phyloP scores from a whole-genome alignment of 139 green algal species.

The Chlorella sp. region DNA sequence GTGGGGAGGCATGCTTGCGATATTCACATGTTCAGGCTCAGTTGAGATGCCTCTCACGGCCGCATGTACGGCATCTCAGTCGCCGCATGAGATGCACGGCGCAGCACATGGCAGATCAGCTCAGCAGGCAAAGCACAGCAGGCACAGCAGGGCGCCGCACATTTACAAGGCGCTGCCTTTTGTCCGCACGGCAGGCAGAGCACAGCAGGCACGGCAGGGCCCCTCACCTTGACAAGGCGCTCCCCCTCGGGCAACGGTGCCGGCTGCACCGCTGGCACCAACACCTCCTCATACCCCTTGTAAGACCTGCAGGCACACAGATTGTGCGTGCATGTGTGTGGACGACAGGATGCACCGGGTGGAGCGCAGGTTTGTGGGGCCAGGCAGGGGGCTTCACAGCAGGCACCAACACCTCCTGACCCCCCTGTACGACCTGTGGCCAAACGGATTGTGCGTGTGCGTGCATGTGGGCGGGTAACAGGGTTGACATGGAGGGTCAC shows the following conservation, averaged over 20 bases:
- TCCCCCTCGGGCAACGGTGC: constrained; percentile 52
- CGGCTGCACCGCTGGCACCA: constrained; percentile 74
- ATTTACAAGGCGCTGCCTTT: background rate
- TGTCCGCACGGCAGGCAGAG: background rate
- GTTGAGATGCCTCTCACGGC: background rate
- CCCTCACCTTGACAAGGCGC: constrained; percentile 58
- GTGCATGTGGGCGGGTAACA: too few relatives aligned
- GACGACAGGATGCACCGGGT: background rate
- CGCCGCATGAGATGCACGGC: too few relatives aligned
- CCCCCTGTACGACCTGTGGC: too few relatives aligned
- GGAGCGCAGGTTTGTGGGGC: background rate
- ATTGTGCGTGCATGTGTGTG: too few relatives aligned
- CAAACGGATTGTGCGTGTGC: too few relatives aligned
- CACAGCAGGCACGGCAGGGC: too few relatives aligned
- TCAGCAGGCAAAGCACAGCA: background rate
- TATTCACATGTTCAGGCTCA: background rate
- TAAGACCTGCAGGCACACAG: constrained; percentile 53
- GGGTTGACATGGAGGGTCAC: too few relatives aligned
- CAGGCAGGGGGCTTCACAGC: background rate
- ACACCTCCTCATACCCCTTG: constrained; percentile 93
- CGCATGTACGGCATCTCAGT: too few relatives aligned
- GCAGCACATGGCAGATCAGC: too few relatives aligned
- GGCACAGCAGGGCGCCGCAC: background rate
- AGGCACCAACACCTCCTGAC: too few relatives aligned
- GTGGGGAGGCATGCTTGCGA: background rate